Base-by-base conservation (phyloP, 2,329 filamentous ascomycete genomes). In the Aspergillus flavus region DNA sequence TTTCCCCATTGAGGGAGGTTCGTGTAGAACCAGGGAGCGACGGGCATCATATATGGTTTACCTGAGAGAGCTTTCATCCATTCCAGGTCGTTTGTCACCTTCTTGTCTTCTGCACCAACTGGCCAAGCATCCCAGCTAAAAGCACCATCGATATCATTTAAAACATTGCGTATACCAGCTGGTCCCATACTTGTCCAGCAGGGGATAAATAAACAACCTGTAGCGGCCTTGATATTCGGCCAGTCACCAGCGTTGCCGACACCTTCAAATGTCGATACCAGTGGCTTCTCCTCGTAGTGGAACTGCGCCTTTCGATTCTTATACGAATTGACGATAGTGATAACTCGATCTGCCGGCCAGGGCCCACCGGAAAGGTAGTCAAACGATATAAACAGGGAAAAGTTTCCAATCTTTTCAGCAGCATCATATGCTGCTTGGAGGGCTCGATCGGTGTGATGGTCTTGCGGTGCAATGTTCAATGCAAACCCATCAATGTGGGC, bases 1-100 rank as follows among this genome's bases (percentile, higher is more conserved):
- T 89, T 89, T 48, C 77, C 73, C 68, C 82, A 88, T 7, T 78
- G 77, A 0, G 85, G 82, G 3, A 88, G 76, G 62, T 87, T 84
- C 56, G 87, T 87, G 73, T 75, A 85, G 71, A 81, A 85, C 85
- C 84, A 87, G 0, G 85, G 85, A 0, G 83, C 83, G n/a, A 86
- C 81, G 2, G 83, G 80, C 83, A 85, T 85, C 81, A 86, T 85
- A 60, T 79, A 83, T 4, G 75, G 73, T 68, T 82, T 83, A 6
- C 71, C 71, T 1, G 68, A 63, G 7, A 80, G 65, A 10, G 73
- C 72, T 11, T 68, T 63, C 68, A 80, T 80, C 75, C 81, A 86
- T 2, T 71, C 71, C 58, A 76, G 66, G 53, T 83, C 80, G 39
- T 64, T 72, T 1, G 73, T 66, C 30, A 71, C 72, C 7, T 72